These are phyloP conservation scores for Galeopsis tetrahit DNA, from an alignment of 257 asterid species.

Conservation along the genomic window DNA sequence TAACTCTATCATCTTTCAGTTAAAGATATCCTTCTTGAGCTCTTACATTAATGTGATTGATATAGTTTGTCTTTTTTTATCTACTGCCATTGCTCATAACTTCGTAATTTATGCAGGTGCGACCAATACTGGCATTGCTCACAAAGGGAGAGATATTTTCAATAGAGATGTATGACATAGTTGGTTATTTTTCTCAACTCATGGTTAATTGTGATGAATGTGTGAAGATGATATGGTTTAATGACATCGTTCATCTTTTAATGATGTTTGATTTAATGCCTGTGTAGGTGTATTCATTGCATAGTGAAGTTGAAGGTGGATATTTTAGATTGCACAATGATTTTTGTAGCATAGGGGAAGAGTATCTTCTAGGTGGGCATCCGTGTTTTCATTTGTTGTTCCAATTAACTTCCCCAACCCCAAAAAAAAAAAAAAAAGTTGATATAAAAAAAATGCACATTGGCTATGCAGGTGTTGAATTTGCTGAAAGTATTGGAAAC, in stretches of 20 bases:
- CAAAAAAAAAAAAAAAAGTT: neutral
- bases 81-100: conserved; percentile 24
- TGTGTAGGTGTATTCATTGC: conserved; percentile 58
- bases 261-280: neutral
- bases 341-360: conserved; percentile 72
- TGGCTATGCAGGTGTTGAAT: conserved; percentile 64
- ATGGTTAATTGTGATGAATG: conserved; percentile 18
- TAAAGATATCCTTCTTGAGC: neutral
- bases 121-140: conserved; percentile 38
- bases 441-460: neutral
- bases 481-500: conserved; percentile 66
- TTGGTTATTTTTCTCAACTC: conserved; percentile 25
- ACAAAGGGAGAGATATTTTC: conserved; percentile 39
- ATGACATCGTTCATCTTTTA: neutral
- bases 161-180: conserved; percentile 47
- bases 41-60: neutral
- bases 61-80: conserved; percentile 14
- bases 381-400: conserved; percentile 7
- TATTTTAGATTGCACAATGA: conserved; percentile 59
- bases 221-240: neutral
- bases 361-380: conserved; percentile 75
- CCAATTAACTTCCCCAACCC: neutral
- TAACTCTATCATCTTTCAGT: conserved; percentile 10
- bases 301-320: conserved; percentile 55
- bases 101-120: conserved; percentile 41